A percentile compares a stretch with the other conserved stretches of the same genome.
Conservation (phyloP, 345 rosid species). For the Corymbia maculata region DNA sequence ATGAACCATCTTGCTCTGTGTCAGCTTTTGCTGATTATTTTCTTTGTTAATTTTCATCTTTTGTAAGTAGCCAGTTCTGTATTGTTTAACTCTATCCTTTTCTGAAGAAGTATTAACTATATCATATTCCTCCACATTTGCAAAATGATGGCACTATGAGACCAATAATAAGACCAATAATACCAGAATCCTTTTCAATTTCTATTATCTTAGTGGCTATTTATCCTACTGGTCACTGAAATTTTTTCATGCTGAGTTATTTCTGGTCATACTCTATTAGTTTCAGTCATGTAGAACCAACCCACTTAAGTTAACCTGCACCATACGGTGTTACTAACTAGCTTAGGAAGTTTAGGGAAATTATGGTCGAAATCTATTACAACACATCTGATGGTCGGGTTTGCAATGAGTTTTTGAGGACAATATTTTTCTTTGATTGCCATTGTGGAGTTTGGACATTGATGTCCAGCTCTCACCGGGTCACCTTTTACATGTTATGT, state of each 20-base stretch:
- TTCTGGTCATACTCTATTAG: background rate
- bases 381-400: background rate
- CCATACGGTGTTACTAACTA: background rate
- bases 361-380: background rate
- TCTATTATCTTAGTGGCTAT: background rate
- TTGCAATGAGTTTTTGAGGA: background rate
- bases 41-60: background rate
- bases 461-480: background rate
- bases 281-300: background rate
- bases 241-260: background rate
- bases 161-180: background rate
- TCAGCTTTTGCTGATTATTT: background rate
- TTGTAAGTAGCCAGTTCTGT: background rate
- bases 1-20: background rate
- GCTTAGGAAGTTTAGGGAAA: background rate
- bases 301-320: background rate
- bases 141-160: background rate
- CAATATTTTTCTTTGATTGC: background rate
- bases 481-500: background rate
- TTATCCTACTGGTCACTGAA: background rate
- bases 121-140: background rate
- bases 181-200: background rate
- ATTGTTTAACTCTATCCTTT: background rate
- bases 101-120: background rate
- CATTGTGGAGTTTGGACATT: background rate